These are phyloP conservation scores for Talaromyces wortmannii DNA, from an alignment of 495 filamentous ascomycete species.

Conservation along the genomic window DNA sequence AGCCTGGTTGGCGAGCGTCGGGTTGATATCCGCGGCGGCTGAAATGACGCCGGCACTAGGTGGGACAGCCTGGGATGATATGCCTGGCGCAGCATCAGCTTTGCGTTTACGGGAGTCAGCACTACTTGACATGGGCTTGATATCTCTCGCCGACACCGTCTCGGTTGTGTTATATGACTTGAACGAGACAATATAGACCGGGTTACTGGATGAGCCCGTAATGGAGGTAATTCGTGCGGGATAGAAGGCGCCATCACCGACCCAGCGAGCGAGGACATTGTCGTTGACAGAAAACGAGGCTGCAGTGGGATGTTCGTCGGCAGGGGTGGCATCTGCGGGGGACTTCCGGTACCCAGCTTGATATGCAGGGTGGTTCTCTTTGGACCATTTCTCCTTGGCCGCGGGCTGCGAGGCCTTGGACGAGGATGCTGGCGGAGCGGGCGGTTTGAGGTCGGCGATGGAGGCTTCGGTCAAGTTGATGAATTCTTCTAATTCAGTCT, in stretches of 20 bases:
- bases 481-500: conserved; percentile 76
- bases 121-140: conserved; percentile 62
- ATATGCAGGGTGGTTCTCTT: conserved; percentile 64
- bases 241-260: conserved; percentile 86
- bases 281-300: conserved; percentile 80
- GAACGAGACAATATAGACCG: conserved; percentile 91
- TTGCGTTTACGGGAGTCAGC: conserved; percentile 75
- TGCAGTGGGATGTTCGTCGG: conserved; percentile 39
- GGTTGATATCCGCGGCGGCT: conserved; percentile 80
- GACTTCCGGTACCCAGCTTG: conserved; percentile 47
- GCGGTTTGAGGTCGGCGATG: conserved; percentile 71
- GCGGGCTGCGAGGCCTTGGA: conserved; percentile 37
- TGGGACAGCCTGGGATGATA: conserved; percentile 32
- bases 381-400: conserved; percentile 60
- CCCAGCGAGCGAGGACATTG: conserved; percentile 81
- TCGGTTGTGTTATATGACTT: conserved; percentile 79
- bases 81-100: conserved; percentile 69
- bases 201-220: conserved; percentile 79
- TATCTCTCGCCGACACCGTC: conserved; percentile 75
- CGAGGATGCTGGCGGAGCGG: conserved; percentile 27
- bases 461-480: conserved; percentile 70
- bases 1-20: conserved; percentile 63
- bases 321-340: conserved; percentile 28
- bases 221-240: conserved; percentile 88
- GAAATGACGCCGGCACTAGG: conserved; percentile 68